phyloP scores from a whole-genome alignment of 768 basidiomycete species.

The Boletus barrowsii region DNA sequence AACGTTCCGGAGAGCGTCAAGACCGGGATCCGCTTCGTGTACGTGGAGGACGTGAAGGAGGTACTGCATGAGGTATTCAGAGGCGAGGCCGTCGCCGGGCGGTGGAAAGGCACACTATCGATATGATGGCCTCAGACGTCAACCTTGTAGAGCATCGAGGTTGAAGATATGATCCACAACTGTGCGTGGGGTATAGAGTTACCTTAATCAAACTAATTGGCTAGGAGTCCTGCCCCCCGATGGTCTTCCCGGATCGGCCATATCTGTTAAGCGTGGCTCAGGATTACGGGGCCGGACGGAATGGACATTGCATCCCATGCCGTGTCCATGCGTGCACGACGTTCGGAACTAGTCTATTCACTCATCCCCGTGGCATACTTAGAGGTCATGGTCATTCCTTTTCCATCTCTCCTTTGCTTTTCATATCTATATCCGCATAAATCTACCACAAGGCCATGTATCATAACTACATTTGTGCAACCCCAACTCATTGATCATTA shows the following conservation, averaged over 20 bases:
- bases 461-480: background rate
- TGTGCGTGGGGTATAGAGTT: background rate
- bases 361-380: constrained; percentile 1
- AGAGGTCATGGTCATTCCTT: constrained; percentile 2
- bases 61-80: constrained; percentile 86
- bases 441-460: background rate
- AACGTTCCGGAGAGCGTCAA: constrained; percentile 97
- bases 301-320: background rate
- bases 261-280: background rate
- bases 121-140: background rate
- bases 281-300: background rate
- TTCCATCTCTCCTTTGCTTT: background rate
- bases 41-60: constrained; percentile 90
- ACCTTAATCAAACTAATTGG: background rate
- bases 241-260: too few species aligned
- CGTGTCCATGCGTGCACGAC: background rate
- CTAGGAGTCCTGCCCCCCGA: background rate
- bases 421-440: constrained; percentile 1
- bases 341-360: too few species aligned
- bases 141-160: background rate
- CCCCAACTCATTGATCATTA: background rate
- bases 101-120: constrained; percentile 64
- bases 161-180: background rate
- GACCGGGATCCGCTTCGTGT: constrained; percentile 91
- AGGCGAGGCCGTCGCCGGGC: constrained; percentile 52